Evolutionary conservation across 768 basidiomycete species (phyloP).

Genomic region (Trametes villosa): DNA sequence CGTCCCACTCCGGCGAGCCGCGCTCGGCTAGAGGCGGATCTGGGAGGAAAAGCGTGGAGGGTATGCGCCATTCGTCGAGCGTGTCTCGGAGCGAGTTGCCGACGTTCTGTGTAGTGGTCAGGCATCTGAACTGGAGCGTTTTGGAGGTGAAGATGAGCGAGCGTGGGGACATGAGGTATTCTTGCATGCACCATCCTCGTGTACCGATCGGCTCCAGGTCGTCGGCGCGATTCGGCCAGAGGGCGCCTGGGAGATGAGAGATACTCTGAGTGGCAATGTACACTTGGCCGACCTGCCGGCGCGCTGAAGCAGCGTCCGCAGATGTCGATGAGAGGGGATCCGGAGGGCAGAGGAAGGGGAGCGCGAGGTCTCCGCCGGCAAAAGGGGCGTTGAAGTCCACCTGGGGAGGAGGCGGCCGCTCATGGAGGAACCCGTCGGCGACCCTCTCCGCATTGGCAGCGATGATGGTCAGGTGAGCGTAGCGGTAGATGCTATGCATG

Average conservation of each 20-base stretch:
- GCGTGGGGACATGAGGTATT: conserved; percentile 14
- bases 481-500: conserved; percentile 3
- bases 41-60: background rate
- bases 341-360: conserved; percentile 11
- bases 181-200: conserved; percentile 19
- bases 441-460: conserved; percentile 7
- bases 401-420: background rate
- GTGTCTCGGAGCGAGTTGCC: conserved; percentile 3
- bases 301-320: background rate
- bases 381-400: no score
- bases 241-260: no score
- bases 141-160: conserved; percentile 10
- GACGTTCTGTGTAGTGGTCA: background rate
- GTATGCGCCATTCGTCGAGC: background rate
- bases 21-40: background rate
- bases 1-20: background rate
- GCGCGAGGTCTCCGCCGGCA: no score
- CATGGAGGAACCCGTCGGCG: conserved; percentile 13
- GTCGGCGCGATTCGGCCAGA: conserved; percentile 4
- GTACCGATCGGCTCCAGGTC: conserved; percentile 4
- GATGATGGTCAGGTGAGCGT: conserved; percentile 18
- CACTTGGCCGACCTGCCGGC: conserved; percentile 2
- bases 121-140: conserved; percentile 20
- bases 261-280: background rate
- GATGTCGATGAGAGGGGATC: background rate